Conservation (phyloP, 2,329 filamentous ascomycete species). For the Sporothrix euskadiensis region DNA sequence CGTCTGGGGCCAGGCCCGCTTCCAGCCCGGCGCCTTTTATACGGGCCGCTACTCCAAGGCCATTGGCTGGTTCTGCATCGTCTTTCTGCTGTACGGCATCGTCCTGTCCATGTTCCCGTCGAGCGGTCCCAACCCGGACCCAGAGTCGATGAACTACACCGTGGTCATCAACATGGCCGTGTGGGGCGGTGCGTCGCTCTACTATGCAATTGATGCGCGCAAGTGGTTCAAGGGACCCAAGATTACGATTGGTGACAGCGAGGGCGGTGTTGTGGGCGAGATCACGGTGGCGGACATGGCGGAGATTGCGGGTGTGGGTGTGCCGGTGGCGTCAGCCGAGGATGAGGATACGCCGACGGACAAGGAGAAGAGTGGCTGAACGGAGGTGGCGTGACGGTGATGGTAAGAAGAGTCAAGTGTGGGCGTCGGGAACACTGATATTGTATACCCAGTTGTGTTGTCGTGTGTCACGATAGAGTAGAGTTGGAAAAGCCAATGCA, state of each 20-base stretch:
- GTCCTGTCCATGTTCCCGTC: constrained; percentile 60
- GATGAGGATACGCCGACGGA: constrained; percentile 15
- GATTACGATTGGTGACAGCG: constrained; percentile 49
- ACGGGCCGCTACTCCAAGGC: constrained; percentile 55
- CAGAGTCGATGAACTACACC: constrained; percentile 61
- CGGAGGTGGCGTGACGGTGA: background rate
- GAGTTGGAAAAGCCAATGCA: background rate
- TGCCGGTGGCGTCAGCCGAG: background rate
- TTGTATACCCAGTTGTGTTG: background rate
- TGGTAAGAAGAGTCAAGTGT: background rate
- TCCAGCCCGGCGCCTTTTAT: constrained; percentile 60
- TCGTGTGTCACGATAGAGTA: background rate
- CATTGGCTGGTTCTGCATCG: constrained; percentile 54
- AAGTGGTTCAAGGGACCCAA: constrained; percentile 64
- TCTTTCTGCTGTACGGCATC: constrained; percentile 58
- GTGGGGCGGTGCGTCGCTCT: constrained; percentile 57
- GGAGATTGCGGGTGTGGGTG: background rate
- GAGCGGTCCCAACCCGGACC: constrained; percentile 53
- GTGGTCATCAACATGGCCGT: constrained; percentile 61
- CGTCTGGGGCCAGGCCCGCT: constrained; percentile 59
- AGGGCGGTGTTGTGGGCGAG: background rate
- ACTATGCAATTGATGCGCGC: constrained; percentile 57
- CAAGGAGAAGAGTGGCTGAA: constrained; percentile 24
- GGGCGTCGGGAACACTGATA: background rate
- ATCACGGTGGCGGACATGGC: background rate